These are phyloP conservation scores for Linnemannia exigua DNA, from an alignment of 192 early-diverging fungal genomes.

Conservation along the genomic window DNA sequence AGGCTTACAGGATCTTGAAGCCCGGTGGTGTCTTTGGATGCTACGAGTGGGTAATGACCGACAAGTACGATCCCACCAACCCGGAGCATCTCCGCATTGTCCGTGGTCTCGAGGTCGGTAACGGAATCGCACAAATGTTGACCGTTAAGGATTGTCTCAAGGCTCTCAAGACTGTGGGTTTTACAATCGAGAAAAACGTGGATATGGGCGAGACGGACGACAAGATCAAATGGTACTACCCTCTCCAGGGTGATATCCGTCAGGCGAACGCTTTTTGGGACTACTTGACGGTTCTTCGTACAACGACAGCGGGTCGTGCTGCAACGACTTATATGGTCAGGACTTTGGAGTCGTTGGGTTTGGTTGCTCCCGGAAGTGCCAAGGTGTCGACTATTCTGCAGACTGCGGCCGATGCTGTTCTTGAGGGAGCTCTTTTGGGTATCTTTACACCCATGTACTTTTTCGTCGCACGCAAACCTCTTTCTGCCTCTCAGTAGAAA, in stretches of 20 bases:
- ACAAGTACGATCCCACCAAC: conserved; percentile 86
- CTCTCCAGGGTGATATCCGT: conserved; percentile 75
- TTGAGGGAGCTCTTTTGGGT: conserved; percentile 81
- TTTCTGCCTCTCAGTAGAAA: neutral
- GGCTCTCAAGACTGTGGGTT: conserved; percentile 89
- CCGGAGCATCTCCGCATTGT: conserved; percentile 80
- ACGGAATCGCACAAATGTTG: conserved; percentile 92
- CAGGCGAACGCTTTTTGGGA: conserved; percentile 66
- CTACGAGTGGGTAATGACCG: conserved; percentile 97
- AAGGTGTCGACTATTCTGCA: conserved; percentile 87
- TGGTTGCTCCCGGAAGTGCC: conserved; percentile 89
- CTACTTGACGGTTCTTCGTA: conserved; percentile 59
- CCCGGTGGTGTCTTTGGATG: conserved; percentile 92
- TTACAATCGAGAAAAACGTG: conserved; percentile 79
- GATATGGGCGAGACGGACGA: conserved; percentile 79
- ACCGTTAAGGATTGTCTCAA: conserved; percentile 78
- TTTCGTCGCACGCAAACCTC: conserved; percentile 80
- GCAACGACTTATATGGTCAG: conserved; percentile 85
- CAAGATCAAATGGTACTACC: conserved; percentile 86
- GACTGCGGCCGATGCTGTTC: conserved; percentile 85
- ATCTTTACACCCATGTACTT: conserved; percentile 98
- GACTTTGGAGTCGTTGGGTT: conserved; percentile 83
- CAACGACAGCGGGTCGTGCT: conserved; percentile 73
- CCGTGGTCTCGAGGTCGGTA: conserved; percentile 89
- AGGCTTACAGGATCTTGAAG: conserved; percentile 94